These are phyloP conservation scores for Ambispora gerdemannii DNA, from an alignment of 192 early-diverging fungal genomes.

Conservation along the genomic window DNA sequence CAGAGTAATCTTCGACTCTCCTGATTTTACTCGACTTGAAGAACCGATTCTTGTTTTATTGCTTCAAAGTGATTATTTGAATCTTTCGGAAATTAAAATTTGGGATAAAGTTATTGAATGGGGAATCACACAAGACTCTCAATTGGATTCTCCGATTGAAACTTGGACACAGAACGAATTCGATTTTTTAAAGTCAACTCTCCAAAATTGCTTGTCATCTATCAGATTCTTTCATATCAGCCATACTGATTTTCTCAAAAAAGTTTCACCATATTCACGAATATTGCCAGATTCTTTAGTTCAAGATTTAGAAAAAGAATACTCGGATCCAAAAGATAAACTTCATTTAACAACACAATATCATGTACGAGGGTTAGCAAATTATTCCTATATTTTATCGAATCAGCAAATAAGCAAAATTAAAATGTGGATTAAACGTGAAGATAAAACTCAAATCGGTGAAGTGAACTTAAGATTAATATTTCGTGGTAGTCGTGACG, in stretches of 20 bases:
- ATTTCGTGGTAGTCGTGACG: too few species aligned
- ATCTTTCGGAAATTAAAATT: neutral
- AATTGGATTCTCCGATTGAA: neutral
- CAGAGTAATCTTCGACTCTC: neutral
- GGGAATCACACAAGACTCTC: neutral
- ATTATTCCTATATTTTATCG: too few species aligned
- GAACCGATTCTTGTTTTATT: neutral
- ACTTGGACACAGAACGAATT: neutral
- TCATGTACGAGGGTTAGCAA: too few species aligned
- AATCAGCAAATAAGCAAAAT: too few species aligned
- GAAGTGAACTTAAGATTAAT: too few species aligned
- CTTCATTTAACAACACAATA: too few species aligned
- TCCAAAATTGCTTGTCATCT: constrained; percentile 8
- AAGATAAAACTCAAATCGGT: too few species aligned
- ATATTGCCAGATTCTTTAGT: neutral
- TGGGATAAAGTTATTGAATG: constrained; percentile 15
- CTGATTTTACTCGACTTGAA: neutral
- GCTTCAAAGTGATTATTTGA: constrained; percentile 16
- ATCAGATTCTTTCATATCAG: constrained; percentile 12
- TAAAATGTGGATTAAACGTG: too few species aligned
- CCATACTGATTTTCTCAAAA: neutral
- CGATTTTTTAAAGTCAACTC: neutral
- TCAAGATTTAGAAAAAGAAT: too few species aligned
- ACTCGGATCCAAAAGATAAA: too few species aligned
- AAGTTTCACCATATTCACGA: constrained; percentile 1